A percentile compares a stretch with the other conserved stretches of the same genome.
Conservation (phyloP, 495 filamentous ascomycete species). For the Tuber calosporum region DNA sequence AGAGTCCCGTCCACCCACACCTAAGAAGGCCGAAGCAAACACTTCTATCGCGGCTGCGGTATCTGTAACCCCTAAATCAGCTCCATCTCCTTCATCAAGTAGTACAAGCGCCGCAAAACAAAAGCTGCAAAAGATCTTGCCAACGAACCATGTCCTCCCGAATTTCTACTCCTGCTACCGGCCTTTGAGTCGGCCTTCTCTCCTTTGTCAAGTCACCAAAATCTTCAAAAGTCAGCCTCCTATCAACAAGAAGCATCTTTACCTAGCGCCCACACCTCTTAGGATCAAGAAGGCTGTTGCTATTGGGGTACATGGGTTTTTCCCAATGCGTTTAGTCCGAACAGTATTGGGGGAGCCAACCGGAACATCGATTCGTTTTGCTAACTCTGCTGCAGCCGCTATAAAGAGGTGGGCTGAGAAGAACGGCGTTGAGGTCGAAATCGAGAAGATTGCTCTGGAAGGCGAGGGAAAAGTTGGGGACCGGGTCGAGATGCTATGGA, state of each 20-base stretch:
- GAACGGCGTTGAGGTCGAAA: constrained; percentile 59
- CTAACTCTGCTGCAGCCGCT: constrained; percentile 74
- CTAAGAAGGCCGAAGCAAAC: constrained; percentile 23
- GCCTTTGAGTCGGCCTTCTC: constrained; percentile 59
- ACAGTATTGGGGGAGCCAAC: constrained; percentile 88
- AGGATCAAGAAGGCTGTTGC: constrained; percentile 76
- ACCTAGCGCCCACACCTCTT: constrained; percentile 59
- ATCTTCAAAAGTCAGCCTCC: constrained; percentile 57
- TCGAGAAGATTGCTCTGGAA: constrained; percentile 90
- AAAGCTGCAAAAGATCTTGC: constrained; percentile 28
- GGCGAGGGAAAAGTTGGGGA: constrained; percentile 95
- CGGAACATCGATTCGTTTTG: constrained; percentile 88
- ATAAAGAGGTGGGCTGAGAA: constrained; percentile 72
- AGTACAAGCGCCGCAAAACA: constrained; percentile 17
- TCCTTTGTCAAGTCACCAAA: constrained; percentile 63
- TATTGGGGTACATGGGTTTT: constrained; percentile 91
- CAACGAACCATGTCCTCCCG: constrained; percentile 40
- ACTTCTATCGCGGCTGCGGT: constrained; percentile 7
- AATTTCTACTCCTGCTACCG: constrained; percentile 48
- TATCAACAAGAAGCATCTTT: constrained; percentile 58
- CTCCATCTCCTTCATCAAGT: constrained; percentile 18
- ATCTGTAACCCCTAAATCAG: constrained; percentile 20
- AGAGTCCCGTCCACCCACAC: constrained; percentile 18
- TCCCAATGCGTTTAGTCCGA: constrained; percentile 75
- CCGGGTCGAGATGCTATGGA: constrained; percentile 86